phyloP scores from a whole-genome alignment of 768 basidiomycete species.

The Porphyrellus cyaneotinctus region DNA sequence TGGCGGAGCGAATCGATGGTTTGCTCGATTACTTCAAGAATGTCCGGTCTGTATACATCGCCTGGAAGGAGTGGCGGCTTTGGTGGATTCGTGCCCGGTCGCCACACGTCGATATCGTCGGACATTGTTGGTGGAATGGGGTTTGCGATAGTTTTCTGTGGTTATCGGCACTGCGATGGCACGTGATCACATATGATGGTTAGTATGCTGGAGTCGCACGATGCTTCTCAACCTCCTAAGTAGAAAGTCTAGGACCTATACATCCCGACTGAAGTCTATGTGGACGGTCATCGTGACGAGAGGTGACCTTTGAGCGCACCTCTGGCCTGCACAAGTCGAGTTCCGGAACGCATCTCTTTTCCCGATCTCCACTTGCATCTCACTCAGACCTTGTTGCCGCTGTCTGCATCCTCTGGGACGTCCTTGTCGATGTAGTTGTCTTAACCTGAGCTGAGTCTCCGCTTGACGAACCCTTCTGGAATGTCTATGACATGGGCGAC shows the following conservation, averaged over 20 bases:
- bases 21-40: constrained; percentile 55
- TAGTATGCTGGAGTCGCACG: too few relatives aligned
- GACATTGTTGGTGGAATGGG: too few relatives aligned
- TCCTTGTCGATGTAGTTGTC: constrained; percentile 29
- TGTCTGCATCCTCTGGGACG: constrained; percentile 27
- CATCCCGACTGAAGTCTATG: too few relatives aligned
- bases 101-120: too few relatives aligned
- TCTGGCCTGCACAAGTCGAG: not conserved
- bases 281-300: too few relatives aligned
- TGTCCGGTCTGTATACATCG: constrained; percentile 51
- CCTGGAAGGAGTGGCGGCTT: constrained; percentile 26
- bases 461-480: constrained; percentile 28
- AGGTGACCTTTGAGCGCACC: too few relatives aligned
- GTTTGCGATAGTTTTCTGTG: too few relatives aligned
- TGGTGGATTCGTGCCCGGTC: constrained; percentile 29
- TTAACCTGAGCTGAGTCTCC: constrained; percentile 34
- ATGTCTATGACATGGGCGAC: constrained; percentile 23
- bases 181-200: too few relatives aligned
- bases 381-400: constrained; percentile 31
- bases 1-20: constrained; percentile 49
- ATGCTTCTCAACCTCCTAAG: too few relatives aligned
- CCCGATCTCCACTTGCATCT: constrained; percentile 25
- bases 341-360: constrained; percentile 24
- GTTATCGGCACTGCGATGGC: too few relatives aligned
- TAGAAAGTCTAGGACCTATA: too few relatives aligned